Evolutionary conservation across 305 asterid genomes (phyloP), one percentile per base, ranked within the genome.

Genomic region (Fraxinus ornus): DNA sequence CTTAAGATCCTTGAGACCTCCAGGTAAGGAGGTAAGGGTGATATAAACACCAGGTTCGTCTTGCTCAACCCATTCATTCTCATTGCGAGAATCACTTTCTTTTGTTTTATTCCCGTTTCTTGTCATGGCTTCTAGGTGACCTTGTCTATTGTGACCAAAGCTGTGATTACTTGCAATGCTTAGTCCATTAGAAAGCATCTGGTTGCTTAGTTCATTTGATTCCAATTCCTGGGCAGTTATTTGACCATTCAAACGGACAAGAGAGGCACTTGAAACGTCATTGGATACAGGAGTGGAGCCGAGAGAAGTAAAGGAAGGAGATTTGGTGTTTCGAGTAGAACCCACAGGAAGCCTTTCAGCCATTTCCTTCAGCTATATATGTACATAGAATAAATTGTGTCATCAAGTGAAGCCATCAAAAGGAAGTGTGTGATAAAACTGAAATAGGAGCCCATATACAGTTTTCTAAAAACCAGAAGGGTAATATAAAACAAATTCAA

Each of bases 1-100:
- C 85, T 96, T 96, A 82, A 96, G 91, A 84, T 96, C 99, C 84
- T 96, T 94, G 85, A 86, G 88, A 44, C 98, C 99, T 78, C 98
- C 98, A 66, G 98, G 94, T 88, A 94, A 88, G 81, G 98, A 92
- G 84, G 98, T 93, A 75, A 96, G 98, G 32, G 99, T 96, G 49
- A 96, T 94, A 89, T 96, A 96, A 77, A 96, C 99, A 80, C 99
- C 99, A 76, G 97, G 94, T 79, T 96, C 99, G 73, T 94, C 99
- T 89, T 96, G 99, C 87, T 96, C 99, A 79, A 96, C 98, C 98
- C 98, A 94, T 85, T 96, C 99, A 82, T 81, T 93, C 84, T 93
- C 98, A 72, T 21, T 88, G 66, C 90, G 94, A 66, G 91, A 26
- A 77, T 93, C 99, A 75, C 89, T 84, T 86, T 94, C 99, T 87